Conservation (phyloP, 2,329 filamentous ascomycete genomes). For the Alternaria atra region DNA sequence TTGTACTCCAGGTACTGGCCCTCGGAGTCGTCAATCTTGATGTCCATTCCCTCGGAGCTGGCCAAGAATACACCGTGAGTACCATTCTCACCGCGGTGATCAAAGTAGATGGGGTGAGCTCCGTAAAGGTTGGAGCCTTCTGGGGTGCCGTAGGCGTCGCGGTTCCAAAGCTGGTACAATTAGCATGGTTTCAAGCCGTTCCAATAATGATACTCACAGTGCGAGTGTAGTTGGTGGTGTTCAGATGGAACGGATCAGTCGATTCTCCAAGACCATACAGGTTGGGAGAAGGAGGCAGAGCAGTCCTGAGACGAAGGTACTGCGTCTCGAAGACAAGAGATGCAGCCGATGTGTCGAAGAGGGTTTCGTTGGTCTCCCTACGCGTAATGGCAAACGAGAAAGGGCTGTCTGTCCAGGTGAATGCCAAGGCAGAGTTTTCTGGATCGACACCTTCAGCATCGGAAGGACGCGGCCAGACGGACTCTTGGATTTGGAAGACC, state of each 20-base stretch:
- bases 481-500: slow-evolving; percentile 77
- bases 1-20: slow-evolving; percentile 82
- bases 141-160: slow-evolving; percentile 70
- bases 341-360: slow-evolving; percentile 76
- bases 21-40: slow-evolving; percentile 73
- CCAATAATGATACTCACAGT: slow-evolving; percentile 52
- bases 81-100: slow-evolving; percentile 65
- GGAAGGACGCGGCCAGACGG: slow-evolving; percentile 69
- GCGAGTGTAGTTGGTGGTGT: slow-evolving; percentile 70
- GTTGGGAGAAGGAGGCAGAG: slow-evolving; percentile 71
- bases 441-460: slow-evolving; percentile 40
- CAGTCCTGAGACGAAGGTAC: slow-evolving; percentile 76
- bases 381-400: slow-evolving; percentile 73
- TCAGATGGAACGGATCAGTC: slow-evolving; percentile 72
- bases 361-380: slow-evolving; percentile 63
- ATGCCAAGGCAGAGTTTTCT: slow-evolving; percentile 60
- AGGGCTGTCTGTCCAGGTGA: slow-evolving; percentile 64
- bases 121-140: slow-evolving; percentile 74
- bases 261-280: slow-evolving; percentile 83
- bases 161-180: slow-evolving; percentile 68
- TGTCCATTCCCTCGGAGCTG: slow-evolving; percentile 67
- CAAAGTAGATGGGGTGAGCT: slow-evolving; percentile 78
- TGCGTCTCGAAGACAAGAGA: slow-evolving; percentile 78
- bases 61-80: slow-evolving; percentile 51
- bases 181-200: slow-evolving; percentile 19